Percentiles rank a stretch among this genome's conserved stretches.
phyloP scores from a whole-genome alignment of 169 alveolate genomes.

The Plasmodium fragile region DNA sequence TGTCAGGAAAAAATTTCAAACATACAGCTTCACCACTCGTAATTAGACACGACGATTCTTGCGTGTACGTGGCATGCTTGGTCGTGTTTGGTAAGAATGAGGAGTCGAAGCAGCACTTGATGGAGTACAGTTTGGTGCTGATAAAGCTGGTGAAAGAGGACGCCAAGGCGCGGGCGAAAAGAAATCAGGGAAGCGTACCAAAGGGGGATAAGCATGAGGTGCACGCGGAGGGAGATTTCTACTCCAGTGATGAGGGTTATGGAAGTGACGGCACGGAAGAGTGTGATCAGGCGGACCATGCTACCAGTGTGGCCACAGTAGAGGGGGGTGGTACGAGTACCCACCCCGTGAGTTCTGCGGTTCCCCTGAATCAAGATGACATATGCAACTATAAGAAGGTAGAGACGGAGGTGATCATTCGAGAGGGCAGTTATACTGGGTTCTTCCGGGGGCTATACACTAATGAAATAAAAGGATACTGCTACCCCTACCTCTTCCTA shows the following conservation, averaged over 20 bases:
- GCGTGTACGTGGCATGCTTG: constrained; percentile 40
- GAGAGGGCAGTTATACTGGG: constrained; percentile 30
- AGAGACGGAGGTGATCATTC: constrained; percentile 19
- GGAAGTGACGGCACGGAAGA: not conserved
- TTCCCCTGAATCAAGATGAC: constrained; percentile 1
- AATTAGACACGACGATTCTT: constrained; percentile 20
- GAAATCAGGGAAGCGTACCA: not conserved
- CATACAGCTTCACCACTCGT: constrained; percentile 31
- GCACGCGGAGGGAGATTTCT: not conserved
- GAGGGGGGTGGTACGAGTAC: not conserved
- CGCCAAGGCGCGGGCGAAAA: not conserved
- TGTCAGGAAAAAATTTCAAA: constrained; percentile 43
- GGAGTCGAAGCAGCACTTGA: constrained; percentile 36
- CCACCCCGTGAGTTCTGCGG: not conserved
- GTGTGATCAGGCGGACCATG: not conserved
- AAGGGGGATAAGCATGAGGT: not conserved
- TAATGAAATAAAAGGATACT: constrained; percentile 59
- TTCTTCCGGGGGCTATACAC: constrained; percentile 70
- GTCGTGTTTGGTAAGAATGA: constrained; percentile 21
- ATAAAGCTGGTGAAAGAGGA: constrained; percentile 50
- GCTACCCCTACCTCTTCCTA: constrained; percentile 64
- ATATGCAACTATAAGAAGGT: constrained; percentile 27
- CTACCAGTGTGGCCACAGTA: not conserved
- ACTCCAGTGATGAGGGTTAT: not conserved
- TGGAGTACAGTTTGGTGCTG: constrained; percentile 47